Evolutionary conservation across 106 monocot genomes (phyloP), one percentile per base, ranked within the genome.

Genomic region (Allium sativum): DNA sequence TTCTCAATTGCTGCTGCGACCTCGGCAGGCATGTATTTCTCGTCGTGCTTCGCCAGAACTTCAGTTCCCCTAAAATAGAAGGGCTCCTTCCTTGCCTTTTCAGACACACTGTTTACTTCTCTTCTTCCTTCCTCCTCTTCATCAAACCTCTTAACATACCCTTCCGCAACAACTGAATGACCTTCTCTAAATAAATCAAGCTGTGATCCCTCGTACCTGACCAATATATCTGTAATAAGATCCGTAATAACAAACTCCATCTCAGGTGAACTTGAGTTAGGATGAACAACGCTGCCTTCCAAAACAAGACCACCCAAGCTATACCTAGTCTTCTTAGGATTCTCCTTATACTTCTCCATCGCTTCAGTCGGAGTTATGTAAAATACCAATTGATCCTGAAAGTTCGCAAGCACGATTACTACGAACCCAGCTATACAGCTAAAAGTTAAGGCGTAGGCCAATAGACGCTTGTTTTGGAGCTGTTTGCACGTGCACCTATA

Each of bases 211-310:
- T 91, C 84, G 31, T 52, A 65, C 55, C 80, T 72, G 54, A 98
- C 96, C 52, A 98, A 78, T 46, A 98, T 91, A 52, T 98, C 95
- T 7, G 95, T 96, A 43, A 84, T 56, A 18, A 96, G 84, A 58
- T 96, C 96, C 44, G 96, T 98, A 58, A 98, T 74, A 52, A 98
- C 96, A 76, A 98, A 98, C 87, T 98, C 96, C 61, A 98, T 88
- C 80, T 84, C 84, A 0, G 91, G 73, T 10, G 87, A 82, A 15
- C 65, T 58, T 18, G 69, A 7, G 51, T 59, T 50, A 22, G 95
- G 84, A 59, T 98, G 73, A 20, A 56, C 63, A 20, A 98, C 82
- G 68, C 88, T 88, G 64, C 96, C 96, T 56, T 98, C 96, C 54
- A 98, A 73, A 13, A 98, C 96, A 64, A 98, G 82, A 0, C 96